Conservation (phyloP, 176 grass and related monocot species). For the Paspalum vaginatum region DNA sequence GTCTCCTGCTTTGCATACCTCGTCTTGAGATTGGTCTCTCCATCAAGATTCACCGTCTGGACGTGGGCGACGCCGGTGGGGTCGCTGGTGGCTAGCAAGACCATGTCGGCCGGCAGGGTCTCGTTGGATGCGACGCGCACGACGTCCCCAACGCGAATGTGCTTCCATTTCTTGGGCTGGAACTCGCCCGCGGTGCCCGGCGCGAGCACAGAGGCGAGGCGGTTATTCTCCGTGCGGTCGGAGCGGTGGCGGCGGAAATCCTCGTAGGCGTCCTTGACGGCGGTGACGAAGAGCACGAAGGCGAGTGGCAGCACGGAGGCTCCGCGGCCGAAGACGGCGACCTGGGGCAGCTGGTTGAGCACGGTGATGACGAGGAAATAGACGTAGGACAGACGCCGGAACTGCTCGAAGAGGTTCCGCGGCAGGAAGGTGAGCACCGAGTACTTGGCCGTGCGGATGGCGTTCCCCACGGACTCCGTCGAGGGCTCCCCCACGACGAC, state of each 20-base stretch:
- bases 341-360: slow-evolving; percentile 89
- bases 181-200: slow-evolving; percentile 45
- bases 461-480: slow-evolving; percentile 52
- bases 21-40: slow-evolving; percentile 88
- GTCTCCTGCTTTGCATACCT: slow-evolving; percentile 87
- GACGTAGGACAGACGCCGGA: slow-evolving; percentile 84
- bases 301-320: slow-evolving; percentile 74
- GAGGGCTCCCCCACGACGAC: slow-evolving; percentile 61
- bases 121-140: slow-evolving; percentile 60
- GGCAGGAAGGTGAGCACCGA: slow-evolving; percentile 76
- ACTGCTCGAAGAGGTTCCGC: slow-evolving; percentile 92
- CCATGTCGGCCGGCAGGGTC: slow-evolving; percentile 73
- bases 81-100: slow-evolving; percentile 74
- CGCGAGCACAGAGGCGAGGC: slow-evolving; percentile 51
- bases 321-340: slow-evolving; percentile 72
- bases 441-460: slow-evolving; percentile 74
- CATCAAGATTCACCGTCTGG: slow-evolving; percentile 92
- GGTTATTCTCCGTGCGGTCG: slow-evolving; percentile 75
- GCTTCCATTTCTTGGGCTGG: slow-evolving; percentile 68
- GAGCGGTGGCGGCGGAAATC: slow-evolving; percentile 85
- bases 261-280: slow-evolving; percentile 96
- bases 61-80: slow-evolving; percentile 81
- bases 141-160: slow-evolving; percentile 75
- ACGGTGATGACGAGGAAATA: slow-evolving; percentile 90
- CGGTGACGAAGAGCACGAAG: slow-evolving; percentile 80